These are phyloP conservation scores for Dinochytrium kinnereticum DNA, from an alignment of 371 early-diverging fungal species.

Conservation along the genomic window DNA sequence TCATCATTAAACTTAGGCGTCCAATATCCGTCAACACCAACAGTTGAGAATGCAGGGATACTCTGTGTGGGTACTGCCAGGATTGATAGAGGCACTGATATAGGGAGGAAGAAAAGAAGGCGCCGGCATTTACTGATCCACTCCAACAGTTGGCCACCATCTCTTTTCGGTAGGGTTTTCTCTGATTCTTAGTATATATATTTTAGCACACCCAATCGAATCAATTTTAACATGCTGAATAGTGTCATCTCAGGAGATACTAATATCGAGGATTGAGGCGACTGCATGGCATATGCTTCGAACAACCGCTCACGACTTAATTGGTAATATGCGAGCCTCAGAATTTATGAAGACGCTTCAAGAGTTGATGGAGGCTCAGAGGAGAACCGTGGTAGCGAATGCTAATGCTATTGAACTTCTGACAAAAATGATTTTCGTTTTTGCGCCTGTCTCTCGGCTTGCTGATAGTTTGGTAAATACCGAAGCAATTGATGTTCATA, in stretches of 20 bases:
- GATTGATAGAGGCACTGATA: not conserved
- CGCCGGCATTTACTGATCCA: slow-evolving; percentile 30
- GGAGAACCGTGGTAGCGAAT: slow-evolving; percentile 57
- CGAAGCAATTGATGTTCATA: not conserved
- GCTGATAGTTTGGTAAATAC: slow-evolving; percentile 58
- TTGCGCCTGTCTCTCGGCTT: slow-evolving; percentile 63
- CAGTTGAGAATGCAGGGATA: not conserved
- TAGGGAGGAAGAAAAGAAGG: not conserved
- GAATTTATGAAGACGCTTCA: slow-evolving; percentile 61
- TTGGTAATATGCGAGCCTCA: slow-evolving; percentile 46
- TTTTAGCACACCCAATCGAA: no score
- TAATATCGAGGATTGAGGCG: slow-evolving; percentile 45
- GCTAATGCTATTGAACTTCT: slow-evolving; percentile 62
- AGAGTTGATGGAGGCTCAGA: slow-evolving; percentile 58
- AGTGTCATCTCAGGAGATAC: slow-evolving; percentile 48
- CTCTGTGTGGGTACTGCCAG: not conserved
- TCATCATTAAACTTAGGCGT: not conserved
- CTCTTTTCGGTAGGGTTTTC: slow-evolving; percentile 23
- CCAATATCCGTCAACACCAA: not conserved
- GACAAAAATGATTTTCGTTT: slow-evolving; percentile 60
- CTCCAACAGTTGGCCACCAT: slow-evolving; percentile 60
- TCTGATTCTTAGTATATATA: no score
- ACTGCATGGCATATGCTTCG: slow-evolving; percentile 46
- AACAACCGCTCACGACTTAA: slow-evolving; percentile 44
- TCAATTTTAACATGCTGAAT: no score